Conservation (phyloP, 345 rosid genomes). For the Populus pruinosa region DNA sequence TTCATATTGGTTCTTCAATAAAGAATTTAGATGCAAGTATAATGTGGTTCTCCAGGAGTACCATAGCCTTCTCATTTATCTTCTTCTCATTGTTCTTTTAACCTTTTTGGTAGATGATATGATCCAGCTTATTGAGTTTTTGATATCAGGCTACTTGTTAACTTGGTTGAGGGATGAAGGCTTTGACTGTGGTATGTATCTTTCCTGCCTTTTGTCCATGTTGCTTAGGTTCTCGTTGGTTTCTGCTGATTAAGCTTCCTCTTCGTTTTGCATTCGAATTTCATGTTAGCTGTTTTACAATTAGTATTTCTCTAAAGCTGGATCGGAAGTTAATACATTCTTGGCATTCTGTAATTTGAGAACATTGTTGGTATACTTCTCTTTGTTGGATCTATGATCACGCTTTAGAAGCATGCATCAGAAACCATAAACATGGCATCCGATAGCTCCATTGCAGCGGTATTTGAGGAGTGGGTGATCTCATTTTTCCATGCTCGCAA, state of each 20-base stretch:
- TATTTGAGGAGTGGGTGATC: constrained; percentile 71
- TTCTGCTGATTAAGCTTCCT: not conserved
- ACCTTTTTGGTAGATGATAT: constrained; percentile 34
- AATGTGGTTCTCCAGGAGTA: not conserved
- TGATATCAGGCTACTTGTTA: constrained; percentile 58
- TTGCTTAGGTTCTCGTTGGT: not conserved
- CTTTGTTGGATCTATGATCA: not conserved
- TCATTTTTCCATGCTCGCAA: constrained; percentile 64
- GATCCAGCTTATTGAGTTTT: constrained; percentile 80
- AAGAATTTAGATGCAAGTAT: not conserved
- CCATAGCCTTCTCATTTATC: not conserved
- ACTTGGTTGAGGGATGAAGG: constrained; percentile 50
- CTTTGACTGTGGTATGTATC: constrained; percentile 54
- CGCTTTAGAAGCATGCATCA: not conserved
- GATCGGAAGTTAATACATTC: not conserved
- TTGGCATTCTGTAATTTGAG: not conserved
- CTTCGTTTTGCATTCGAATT: not conserved
- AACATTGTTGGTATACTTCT: not conserved
- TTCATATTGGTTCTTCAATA: not conserved
- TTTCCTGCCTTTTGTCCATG: not conserved
- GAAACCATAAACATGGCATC: constrained; percentile 5
- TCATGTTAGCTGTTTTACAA: not conserved
- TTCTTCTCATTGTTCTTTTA: not conserved
- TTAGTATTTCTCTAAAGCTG: not conserved
- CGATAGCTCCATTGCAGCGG: constrained; percentile 38